Percentiles rank a stretch among this genome's conserved stretches.
phyloP scores from a whole-genome alignment of 179 eudicot genomes.

The Patellifolia procumbens region DNA sequence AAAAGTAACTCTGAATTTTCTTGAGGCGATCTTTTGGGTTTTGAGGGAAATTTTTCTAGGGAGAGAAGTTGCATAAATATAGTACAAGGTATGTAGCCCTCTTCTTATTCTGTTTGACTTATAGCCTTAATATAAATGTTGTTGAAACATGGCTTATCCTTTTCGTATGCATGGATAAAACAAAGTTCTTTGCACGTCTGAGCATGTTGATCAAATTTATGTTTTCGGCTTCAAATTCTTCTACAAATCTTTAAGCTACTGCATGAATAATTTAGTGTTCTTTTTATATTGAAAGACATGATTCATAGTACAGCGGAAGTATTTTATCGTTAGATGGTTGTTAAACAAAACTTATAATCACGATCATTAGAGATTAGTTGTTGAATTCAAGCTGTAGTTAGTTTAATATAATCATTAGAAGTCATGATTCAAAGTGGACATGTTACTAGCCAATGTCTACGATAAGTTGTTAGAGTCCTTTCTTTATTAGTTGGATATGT shows the following conservation, averaged over 20 bases:
- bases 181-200: neutral
- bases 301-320: neutral
- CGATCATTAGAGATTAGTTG: neutral
- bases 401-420: constrained; percentile 7
- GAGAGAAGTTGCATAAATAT: neutral
- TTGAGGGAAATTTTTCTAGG: neutral
- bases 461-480: neutral
- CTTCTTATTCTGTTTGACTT: neutral
- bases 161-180: neutral
- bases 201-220: neutral
- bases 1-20: neutral
- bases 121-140: neutral
- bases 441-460: neutral
- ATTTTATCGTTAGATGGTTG: neutral
- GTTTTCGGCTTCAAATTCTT: neutral
- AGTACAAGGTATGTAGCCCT: constrained; percentile 12
- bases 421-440: neutral
- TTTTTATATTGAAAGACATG: neutral
- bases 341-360: neutral
- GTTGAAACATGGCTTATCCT: neutral
- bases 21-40: neutral
- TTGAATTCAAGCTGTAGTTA: neutral
- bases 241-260: neutral
- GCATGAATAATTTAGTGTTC: neutral
- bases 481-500: constrained; percentile 2